Evolutionary conservation across 768 basidiomycete genomes (phyloP).

Genomic region (Leccinellum luteum): DNA sequence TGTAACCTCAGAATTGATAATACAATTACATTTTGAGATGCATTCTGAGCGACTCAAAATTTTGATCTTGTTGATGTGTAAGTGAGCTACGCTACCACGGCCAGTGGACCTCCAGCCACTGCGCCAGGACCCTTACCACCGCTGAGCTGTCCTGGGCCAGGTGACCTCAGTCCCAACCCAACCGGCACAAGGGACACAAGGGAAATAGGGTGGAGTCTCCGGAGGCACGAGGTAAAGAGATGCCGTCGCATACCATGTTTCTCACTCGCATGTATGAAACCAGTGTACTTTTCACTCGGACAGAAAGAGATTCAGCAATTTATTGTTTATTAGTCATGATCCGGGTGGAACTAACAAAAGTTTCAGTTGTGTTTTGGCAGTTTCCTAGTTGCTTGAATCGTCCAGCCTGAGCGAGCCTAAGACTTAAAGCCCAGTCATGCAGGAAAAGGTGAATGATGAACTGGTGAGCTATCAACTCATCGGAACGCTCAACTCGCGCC

Average conservation of each 20-base stretch:
- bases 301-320: not conserved
- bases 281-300: too few relatives aligned
- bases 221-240: not conserved
- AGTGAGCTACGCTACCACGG: not conserved
- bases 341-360: too few relatives aligned
- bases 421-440: too few relatives aligned
- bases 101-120: not conserved
- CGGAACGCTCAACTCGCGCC: not conserved
- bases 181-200: not conserved
- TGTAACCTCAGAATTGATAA: too few relatives aligned
- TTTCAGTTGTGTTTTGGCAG: too few relatives aligned
- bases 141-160: not conserved
- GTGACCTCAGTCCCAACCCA: not conserved
- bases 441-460: too few relatives aligned
- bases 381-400: too few relatives aligned
- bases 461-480: not conserved
- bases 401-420: too few relatives aligned
- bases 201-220: not conserved
- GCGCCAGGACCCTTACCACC: not conserved
- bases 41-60: too few relatives aligned
- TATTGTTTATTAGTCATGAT: too few relatives aligned
- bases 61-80: conserved; percentile 21
- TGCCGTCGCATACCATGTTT: not conserved
- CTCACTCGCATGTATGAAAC: too few relatives aligned
- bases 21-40: too few relatives aligned